These are phyloP conservation scores for Salix dunnii DNA, from an alignment of 345 rosid genomes.

Conservation along the genomic window DNA sequence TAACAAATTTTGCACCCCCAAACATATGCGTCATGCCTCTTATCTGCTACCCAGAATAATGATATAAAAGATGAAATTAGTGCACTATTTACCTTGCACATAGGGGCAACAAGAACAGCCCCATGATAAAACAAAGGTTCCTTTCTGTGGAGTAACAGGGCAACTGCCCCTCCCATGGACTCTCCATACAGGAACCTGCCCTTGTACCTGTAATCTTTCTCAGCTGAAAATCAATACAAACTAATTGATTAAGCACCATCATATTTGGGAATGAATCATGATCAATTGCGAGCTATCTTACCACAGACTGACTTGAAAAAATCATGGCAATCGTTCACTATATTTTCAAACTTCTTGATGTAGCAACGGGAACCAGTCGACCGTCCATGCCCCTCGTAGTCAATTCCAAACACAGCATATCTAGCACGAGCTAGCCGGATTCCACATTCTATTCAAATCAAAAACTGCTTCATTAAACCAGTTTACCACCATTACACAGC, in stretches of 20 bases:
- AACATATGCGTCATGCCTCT: no score
- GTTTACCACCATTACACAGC: not conserved
- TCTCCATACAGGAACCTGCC: constrained; percentile 92
- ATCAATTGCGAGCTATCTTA: constrained; percentile 5
- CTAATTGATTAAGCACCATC: not conserved
- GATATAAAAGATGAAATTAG: no score
- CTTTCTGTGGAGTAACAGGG: constrained; percentile 74
- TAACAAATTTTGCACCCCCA: not conserved
- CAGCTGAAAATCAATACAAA: constrained; percentile 34
- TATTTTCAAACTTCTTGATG: constrained; percentile 73
- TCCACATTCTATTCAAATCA: constrained; percentile 60
- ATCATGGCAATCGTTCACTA: constrained; percentile 66
- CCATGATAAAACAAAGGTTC: constrained; percentile 82
- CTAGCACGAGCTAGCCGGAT: constrained; percentile 66
- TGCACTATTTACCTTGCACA: constrained; percentile 70
- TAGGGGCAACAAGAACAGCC: constrained; percentile 90
- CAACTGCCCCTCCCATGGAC: constrained; percentile 98
- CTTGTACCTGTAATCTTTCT: constrained; percentile 65
- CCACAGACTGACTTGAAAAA: constrained; percentile 71
- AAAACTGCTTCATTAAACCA: not conserved
- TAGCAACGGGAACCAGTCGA: constrained; percentile 88
- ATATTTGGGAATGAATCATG: not conserved
- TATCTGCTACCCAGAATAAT: no score
- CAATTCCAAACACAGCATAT: constrained; percentile 84
- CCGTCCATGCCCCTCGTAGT: constrained; percentile 88